A percentile compares a stretch with the other conserved stretches of the same genome.
phyloP scores from a whole-genome alignment of 164 flowering plant species.

The Aristolochia contorta region DNA sequence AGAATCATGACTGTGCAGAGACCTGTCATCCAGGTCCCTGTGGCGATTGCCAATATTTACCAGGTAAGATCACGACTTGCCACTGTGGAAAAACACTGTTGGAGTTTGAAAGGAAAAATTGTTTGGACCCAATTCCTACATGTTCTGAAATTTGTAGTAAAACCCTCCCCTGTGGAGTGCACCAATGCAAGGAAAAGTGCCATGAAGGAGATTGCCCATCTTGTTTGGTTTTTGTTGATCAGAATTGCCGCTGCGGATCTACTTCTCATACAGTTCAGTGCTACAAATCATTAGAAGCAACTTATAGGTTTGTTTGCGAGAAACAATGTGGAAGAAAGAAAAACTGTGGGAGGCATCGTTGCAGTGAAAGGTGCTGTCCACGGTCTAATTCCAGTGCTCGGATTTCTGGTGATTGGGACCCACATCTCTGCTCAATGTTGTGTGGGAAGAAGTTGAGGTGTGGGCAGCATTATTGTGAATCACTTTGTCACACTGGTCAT shows the following conservation, averaged over 20 bases:
- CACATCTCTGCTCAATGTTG: slow-evolving; percentile 73
- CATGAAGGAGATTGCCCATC: slow-evolving; percentile 71
- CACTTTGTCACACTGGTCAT: slow-evolving; percentile 88
- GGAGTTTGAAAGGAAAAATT: slow-evolving; percentile 44
- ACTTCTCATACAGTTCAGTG: slow-evolving; percentile 71
- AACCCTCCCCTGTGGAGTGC: slow-evolving; percentile 59
- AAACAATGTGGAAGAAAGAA: slow-evolving; percentile 82
- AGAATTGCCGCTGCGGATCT: slow-evolving; percentile 82
- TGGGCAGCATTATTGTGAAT: slow-evolving; percentile 83
- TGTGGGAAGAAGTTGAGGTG: slow-evolving; percentile 96
- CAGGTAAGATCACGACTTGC: slow-evolving; percentile 55
- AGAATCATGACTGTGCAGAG: slow-evolving; percentile 62
- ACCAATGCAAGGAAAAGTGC: slow-evolving; percentile 57
- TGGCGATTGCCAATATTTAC: slow-evolving; percentile 68
- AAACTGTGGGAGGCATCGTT: slow-evolving; percentile 93
- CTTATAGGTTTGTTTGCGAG: slow-evolving; percentile 53
- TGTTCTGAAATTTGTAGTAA: slow-evolving; percentile 59
- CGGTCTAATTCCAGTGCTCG: slow-evolving; percentile 33
- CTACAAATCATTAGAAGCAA: slow-evolving; percentile 31
- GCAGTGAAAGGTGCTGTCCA: slow-evolving; percentile 92
- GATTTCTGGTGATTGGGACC: slow-evolving; percentile 52
- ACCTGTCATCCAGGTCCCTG: slow-evolving; percentile 88
- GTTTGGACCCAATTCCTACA: slow-evolving; percentile 78
- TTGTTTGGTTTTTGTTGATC: slow-evolving; percentile 51
- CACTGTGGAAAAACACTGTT: slow-evolving; percentile 73